Conservation (phyloP, 1,139 yeast species). For the Suhomyces choctaworum region DNA sequence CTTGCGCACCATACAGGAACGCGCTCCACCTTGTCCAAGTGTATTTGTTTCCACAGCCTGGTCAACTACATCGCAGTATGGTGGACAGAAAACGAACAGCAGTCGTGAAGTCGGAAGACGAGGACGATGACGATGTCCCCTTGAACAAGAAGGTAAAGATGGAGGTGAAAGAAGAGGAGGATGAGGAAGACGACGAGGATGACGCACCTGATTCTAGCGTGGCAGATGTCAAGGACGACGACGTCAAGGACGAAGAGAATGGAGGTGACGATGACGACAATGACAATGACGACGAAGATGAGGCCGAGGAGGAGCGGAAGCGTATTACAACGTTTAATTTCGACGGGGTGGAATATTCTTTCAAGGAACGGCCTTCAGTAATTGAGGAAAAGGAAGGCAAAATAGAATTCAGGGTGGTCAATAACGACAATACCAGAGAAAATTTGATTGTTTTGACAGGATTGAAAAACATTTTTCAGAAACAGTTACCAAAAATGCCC, state of each 20-base stretch:
- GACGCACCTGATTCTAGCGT: slow-evolving; percentile 14
- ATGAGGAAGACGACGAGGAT: slow-evolving; percentile 16
- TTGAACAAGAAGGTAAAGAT: slow-evolving; percentile 33
- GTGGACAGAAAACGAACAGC: slow-evolving; percentile 34
- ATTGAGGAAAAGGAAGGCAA: slow-evolving; percentile 88
- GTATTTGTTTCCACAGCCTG: background rate
- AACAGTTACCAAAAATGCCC: slow-evolving; percentile 98
- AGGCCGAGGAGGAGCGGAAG: slow-evolving; percentile 55
- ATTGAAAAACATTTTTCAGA: slow-evolving; percentile 90
- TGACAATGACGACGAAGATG: slow-evolving; percentile 49
- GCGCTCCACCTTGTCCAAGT: background rate
- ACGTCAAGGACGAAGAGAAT: slow-evolving; percentile 18
- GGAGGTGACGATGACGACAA: slow-evolving; percentile 29
- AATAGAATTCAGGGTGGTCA: slow-evolving; percentile 93
- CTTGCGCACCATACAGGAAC: slow-evolving; percentile 1
- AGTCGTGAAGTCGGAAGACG: slow-evolving; percentile 24
- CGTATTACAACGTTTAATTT: slow-evolving; percentile 42
- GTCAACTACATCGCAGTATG: slow-evolving; percentile 19
- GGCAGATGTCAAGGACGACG: slow-evolving; percentile 16
- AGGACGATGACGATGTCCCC: slow-evolving; percentile 36
- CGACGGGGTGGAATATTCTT: slow-evolving; percentile 81
- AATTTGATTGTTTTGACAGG: slow-evolving; percentile 92
- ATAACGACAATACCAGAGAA: slow-evolving; percentile 87
- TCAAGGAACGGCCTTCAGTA: slow-evolving; percentile 91
- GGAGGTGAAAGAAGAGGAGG: slow-evolving; percentile 19